A percentile compares a stretch with the other conserved stretches of the same genome.
These are phyloP conservation scores for Cyberlindnera suaveolens DNA, from an alignment of 805 yeast species.

Conservation along the genomic window DNA sequence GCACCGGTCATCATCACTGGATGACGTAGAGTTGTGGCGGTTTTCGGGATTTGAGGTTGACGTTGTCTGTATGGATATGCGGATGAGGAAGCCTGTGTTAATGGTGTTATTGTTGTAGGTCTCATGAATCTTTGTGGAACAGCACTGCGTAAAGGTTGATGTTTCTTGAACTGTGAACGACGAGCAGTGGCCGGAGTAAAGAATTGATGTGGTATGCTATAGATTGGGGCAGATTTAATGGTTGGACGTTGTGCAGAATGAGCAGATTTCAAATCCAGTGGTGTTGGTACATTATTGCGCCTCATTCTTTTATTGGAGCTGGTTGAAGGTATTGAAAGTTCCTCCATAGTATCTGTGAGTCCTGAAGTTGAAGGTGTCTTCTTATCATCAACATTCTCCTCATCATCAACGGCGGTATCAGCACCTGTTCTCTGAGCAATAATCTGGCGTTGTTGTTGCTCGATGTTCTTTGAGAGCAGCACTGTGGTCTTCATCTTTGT, in stretches of 20 bases:
- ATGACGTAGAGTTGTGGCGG: slow-evolving; percentile 17
- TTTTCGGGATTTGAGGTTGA: slow-evolving; percentile 12
- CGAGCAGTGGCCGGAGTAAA: slow-evolving; percentile 13
- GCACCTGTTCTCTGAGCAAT: slow-evolving; percentile 18
- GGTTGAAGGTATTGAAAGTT: slow-evolving; percentile 18
- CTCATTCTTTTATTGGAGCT: slow-evolving; percentile 20
- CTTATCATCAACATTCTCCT: not conserved
- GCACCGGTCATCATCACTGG: slow-evolving; percentile 13
- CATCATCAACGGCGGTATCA: slow-evolving; percentile 1
- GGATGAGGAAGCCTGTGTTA: slow-evolving; percentile 3
- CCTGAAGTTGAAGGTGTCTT: slow-evolving; percentile 12
- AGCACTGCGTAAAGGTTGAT: not conserved
- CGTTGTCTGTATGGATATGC: slow-evolving; percentile 10
- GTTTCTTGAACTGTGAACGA: slow-evolving; percentile 9
- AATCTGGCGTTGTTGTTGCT: slow-evolving; percentile 24
- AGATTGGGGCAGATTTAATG: slow-evolving; percentile 30
- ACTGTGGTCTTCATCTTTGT: slow-evolving; percentile 24
- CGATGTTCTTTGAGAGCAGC: slow-evolving; percentile 20
- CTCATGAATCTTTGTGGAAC: slow-evolving; percentile 1
- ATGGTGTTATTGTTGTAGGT: not conserved
- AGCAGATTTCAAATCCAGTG: slow-evolving; percentile 19
- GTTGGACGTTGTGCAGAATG: slow-evolving; percentile 17
- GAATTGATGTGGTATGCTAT: slow-evolving; percentile 9
- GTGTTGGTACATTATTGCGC: slow-evolving; percentile 26
- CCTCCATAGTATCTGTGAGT: slow-evolving; percentile 13